Base-by-base conservation (phyloP, 1,284 basidiomycete species). In the Spongiforma sp. region DNA sequence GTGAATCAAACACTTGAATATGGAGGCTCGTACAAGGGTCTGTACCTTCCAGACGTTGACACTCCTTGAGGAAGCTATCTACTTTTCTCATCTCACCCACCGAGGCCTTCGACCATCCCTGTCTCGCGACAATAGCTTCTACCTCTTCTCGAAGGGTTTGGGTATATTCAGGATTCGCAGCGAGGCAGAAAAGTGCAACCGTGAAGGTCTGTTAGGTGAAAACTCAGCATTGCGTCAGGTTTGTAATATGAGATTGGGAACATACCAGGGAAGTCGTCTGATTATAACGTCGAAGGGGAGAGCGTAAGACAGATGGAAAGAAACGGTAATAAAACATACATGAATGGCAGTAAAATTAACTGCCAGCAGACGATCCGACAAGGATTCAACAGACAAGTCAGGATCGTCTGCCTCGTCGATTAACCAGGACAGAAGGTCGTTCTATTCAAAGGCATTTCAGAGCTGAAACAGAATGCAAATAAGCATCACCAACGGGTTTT, bases 1-100 rank as follows among this genome's bases (percentile, higher is more conserved):
- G 14, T 17, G 37, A n/a, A n/a, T 11, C 60, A 21, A 43, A 14
- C 33, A 71, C 75, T 53, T 67, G 43, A 48, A n/a, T n/a, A n/a
- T n/a, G n/a, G n/a, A n/a, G n/a, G n/a, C n/a, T n/a, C 46, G 9
- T 28, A 48, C 46, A 80, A 77, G 24, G 26, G 26, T 64, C n/a
- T 46, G 61, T 65, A 1, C 77, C 75, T 28, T 73, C 69, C n/a
- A 77, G 37, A 3, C 83, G 75, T 61, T 78, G 75, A 2, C 77
- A 72, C 68, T 84, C 83, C 55, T 76, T 77, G 24, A 84, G n/a
- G 67, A 84, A 82, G 64, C 83, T 84, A 67, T 85, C 83, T 5
- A 83, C 58, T 65, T 79, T 82, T 58, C 67, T 66, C 80, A 84
- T 80, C 58, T 78, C 78, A 36, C 68, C 74, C 46, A 84, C 61